Evolutionary conservation across 306 rosid species (phyloP), one percentile per base, ranked within the genome.

Genomic region (Fagus sylvatica): DNA sequence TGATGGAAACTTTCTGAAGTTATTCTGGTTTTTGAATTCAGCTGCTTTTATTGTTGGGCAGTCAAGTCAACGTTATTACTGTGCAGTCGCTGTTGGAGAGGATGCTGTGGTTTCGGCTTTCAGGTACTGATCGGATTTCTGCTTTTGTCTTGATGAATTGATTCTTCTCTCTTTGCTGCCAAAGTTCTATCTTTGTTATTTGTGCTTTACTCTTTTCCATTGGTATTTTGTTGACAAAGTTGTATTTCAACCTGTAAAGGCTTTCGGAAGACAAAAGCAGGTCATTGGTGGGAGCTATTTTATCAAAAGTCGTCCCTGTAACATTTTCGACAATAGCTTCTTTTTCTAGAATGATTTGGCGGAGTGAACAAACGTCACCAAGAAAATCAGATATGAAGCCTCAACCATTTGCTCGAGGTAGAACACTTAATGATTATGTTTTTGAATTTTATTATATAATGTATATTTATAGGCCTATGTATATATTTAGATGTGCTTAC

Each of bases 1-100:
- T 78, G 53, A 80, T 84, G 92, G 93, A 81, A 84, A 84, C 72
- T 82, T 80, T 90, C 96, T 94, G 97, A 95, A 88, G 73, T 84
- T 88, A 91, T 93, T 90, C 87, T 88, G 91, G 86, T 86, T 85
- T 93, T 96, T 96, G 97, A 95, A 93, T 91, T 96, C 98, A 93
- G 98, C 97, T 96, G 89, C 94, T 92, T 95, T 93, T 92, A 85
- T 92, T 95, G 89, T 95, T 93, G 98, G 91, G 90, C 99, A 96
- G 99, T 96, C 99, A 74, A 93, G 79, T 91, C 94, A 85, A 75
- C 93, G 85, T 76, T 96, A 96, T 82, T 96, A 83, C 72, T 96
- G 98, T 91, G 97, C 97, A 81, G 92, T 96, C 83, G 87, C 97
- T 48, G 86, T 96, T 54, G 98, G 99, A 81, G 90, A 86, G 73